Evolutionary conservation across 345 rosid species (phyloP).

Genomic region (Lepidium africanum): DNA sequence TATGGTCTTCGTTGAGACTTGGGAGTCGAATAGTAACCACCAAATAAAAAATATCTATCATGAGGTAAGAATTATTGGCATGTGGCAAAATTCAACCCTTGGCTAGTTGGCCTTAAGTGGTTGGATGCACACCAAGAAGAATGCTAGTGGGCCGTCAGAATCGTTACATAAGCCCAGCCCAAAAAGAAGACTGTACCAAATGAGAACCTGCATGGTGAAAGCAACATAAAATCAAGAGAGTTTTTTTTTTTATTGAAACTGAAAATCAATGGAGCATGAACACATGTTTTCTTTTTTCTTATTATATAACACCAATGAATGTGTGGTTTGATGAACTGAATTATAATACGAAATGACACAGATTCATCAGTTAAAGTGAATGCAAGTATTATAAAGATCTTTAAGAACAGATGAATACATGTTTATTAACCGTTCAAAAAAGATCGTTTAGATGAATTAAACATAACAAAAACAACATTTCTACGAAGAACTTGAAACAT

Average conservation of each 20-base stretch:
- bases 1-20: not conserved
- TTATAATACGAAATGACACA: no score
- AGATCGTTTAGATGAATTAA: not conserved
- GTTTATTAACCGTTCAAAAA: not conserved
- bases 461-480: not conserved
- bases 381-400: not conserved
- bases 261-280: no score
- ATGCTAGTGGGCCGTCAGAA: not conserved
- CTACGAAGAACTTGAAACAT: not conserved
- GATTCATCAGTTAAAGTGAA: not conserved
- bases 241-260: no score
- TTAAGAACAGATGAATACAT: not conserved
- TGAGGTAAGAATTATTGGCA: not conserved
- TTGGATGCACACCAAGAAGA: not conserved
- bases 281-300: no score
- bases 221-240: not conserved
- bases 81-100: not conserved
- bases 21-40: not conserved
- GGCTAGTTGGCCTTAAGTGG: not conserved
- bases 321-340: no score
- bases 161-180: not conserved
- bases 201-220: not conserved
- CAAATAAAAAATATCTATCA: not conserved
- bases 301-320: no score
- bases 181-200: not conserved